phyloP scores from a whole-genome alignment of 495 filamentous ascomycete genomes.

The Penicillium simplicissimum region DNA sequence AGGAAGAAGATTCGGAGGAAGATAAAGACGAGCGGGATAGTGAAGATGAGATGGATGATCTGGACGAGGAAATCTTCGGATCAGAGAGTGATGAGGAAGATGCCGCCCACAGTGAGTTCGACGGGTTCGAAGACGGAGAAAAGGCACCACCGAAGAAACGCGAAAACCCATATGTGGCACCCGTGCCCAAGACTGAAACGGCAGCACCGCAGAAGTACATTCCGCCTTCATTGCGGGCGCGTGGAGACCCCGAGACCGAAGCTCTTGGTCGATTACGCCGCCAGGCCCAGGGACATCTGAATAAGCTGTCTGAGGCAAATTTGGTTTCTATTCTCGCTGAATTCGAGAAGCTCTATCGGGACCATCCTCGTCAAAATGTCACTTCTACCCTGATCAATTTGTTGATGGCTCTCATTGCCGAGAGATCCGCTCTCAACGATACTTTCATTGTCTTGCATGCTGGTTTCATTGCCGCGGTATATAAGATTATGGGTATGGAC shows the following conservation, averaged over 20 bases:
- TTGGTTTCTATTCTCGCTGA: slow-evolving; percentile 77
- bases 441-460: slow-evolving; percentile 89
- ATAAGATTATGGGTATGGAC: slow-evolving; percentile 82
- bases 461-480: slow-evolving; percentile 84
- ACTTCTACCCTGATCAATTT: slow-evolving; percentile 74
- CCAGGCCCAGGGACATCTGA: slow-evolving; percentile 84
- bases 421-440: slow-evolving; percentile 73
- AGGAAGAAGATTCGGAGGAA: slow-evolving; percentile 25
- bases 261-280: slow-evolving; percentile 67
- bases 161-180: slow-evolving; percentile 68
- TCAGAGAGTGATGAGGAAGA: slow-evolving; percentile 33
- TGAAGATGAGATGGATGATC: slow-evolving; percentile 35
- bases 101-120: slow-evolving; percentile 35
- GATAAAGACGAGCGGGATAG: slow-evolving; percentile 28
- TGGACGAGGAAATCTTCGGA: slow-evolving; percentile 28
- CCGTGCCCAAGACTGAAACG: slow-evolving; percentile 33
- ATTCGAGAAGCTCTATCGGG: slow-evolving; percentile 77
- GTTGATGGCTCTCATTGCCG: slow-evolving; percentile 72
- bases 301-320: slow-evolving; percentile 89
- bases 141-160: slow-evolving; percentile 38
- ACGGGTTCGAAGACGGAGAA: slow-evolving; percentile 43
- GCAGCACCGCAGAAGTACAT: slow-evolving; percentile 68
- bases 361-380: slow-evolving; percentile 79
- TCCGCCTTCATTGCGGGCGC: slow-evolving; percentile 77
- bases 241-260: slow-evolving; percentile 63